Evolutionary conservation across 2,329 filamentous ascomycete species (phyloP).

Genomic region (Moelleriella libera): DNA sequence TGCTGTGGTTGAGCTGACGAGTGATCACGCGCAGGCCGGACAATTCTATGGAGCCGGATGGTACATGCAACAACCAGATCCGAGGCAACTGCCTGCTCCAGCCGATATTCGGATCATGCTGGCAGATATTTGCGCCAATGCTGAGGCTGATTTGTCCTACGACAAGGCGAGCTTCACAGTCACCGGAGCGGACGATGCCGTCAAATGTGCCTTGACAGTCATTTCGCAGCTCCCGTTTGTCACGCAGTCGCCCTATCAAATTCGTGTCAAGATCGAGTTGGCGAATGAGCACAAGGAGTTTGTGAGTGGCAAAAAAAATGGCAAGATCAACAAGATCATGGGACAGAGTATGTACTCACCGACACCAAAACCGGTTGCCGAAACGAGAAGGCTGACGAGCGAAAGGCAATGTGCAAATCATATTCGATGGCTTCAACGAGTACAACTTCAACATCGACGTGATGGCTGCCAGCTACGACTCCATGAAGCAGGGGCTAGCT

Average conservation of each 20-base stretch:
- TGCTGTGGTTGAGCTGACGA: neutral
- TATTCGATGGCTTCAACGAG: constrained; percentile 98
- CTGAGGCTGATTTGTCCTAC: constrained; percentile 86
- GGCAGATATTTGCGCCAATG: constrained; percentile 90
- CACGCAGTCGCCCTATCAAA: constrained; percentile 75
- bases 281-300: constrained; percentile 99
- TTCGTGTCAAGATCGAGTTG: constrained; percentile 95
- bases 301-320: constrained; percentile 98
- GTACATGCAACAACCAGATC: constrained; percentile 75
- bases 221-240: constrained; percentile 87
- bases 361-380: neutral
- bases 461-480: constrained; percentile 80
- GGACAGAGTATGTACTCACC: constrained; percentile 55
- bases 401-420: constrained; percentile 83
- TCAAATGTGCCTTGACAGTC: constrained; percentile 88
- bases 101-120: constrained; percentile 81
- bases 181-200: constrained; percentile 89
- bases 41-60: constrained; percentile 97
- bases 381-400: neutral
- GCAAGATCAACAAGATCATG: constrained; percentile 99
- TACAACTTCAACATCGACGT: constrained; percentile 99
- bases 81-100: constrained; percentile 43
- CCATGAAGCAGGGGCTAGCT: constrained; percentile 81
- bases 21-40: constrained; percentile 48
- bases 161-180: constrained; percentile 90